Conservation (phyloP, 1,139 yeast genomes). For the Yamadazyma diospyri region DNA sequence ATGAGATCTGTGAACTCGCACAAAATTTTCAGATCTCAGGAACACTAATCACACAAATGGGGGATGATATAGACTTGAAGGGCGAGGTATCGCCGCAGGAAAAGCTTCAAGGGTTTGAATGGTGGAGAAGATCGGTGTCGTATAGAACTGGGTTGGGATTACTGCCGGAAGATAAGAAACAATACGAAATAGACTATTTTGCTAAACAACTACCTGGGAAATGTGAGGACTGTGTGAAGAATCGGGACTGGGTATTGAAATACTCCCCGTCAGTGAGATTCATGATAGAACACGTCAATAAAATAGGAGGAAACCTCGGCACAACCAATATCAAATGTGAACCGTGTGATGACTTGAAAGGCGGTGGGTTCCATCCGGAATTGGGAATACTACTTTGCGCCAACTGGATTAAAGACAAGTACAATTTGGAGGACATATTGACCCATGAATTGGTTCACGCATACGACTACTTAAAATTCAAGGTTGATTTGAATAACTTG, state of each 20-base stretch:
- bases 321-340: slow-evolving; percentile 67
- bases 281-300: slow-evolving; percentile 80
- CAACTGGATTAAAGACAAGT: slow-evolving; percentile 71
- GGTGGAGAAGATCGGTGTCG: slow-evolving; percentile 77
- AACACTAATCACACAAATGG: background rate
- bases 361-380: slow-evolving; percentile 93
- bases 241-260: slow-evolving; percentile 72
- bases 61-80: slow-evolving; percentile 1
- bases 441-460: slow-evolving; percentile 94
- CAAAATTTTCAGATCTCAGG: background rate
- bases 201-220: slow-evolving; percentile 44
- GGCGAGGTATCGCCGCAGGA: slow-evolving; percentile 21
- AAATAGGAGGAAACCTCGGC: slow-evolving; percentile 54
- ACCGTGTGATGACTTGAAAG: slow-evolving; percentile 78
- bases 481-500: slow-evolving; percentile 78
- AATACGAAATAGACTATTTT: slow-evolving; percentile 56
- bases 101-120: slow-evolving; percentile 54
- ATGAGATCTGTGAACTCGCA: slow-evolving; percentile 5
- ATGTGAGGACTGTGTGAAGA: slow-evolving; percentile 67
- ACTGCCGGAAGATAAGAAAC: slow-evolving; percentile 47
- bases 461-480: slow-evolving; percentile 84
- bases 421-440: slow-evolving; percentile 86
- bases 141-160: slow-evolving; percentile 74
- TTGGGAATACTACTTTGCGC: slow-evolving; percentile 85
- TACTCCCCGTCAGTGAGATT: slow-evolving; percentile 86